These are phyloP conservation scores for Eucommia ulmoides DNA, from an alignment of 257 asterid species.

Conservation along the genomic window DNA sequence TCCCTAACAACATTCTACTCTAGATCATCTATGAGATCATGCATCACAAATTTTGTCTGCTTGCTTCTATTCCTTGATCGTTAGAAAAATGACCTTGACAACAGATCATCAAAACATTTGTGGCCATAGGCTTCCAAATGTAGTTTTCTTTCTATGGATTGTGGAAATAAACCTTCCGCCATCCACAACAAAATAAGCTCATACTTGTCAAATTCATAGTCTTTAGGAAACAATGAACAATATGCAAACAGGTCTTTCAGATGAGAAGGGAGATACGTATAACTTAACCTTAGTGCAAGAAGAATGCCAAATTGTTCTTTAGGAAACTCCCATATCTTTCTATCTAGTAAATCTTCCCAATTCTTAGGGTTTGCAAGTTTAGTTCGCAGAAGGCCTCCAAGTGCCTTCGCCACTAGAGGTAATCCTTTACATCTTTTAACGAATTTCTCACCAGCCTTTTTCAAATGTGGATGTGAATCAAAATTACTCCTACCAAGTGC, in stretches of 20 bases:
- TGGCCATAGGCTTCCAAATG: slow-evolving; percentile 31
- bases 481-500: slow-evolving; percentile 19
- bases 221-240: slow-evolving; percentile 59
- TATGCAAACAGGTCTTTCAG: slow-evolving; percentile 53
- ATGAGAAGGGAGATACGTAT: slow-evolving; percentile 45
- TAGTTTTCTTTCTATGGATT: slow-evolving; percentile 13
- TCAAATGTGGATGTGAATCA: slow-evolving; percentile 14
- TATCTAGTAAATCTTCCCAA: slow-evolving; percentile 37
- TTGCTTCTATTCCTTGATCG: neutral
- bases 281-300: slow-evolving; percentile 46
- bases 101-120: slow-evolving; percentile 38
- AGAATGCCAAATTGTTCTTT: slow-evolving; percentile 24
- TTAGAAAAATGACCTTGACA: slow-evolving; percentile 45
- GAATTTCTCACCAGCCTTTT: slow-evolving; percentile 30
- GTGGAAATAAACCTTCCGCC: slow-evolving; percentile 48
- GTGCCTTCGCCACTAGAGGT: slow-evolving; percentile 62
- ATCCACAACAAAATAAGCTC: slow-evolving; percentile 75
- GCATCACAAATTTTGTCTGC: neutral
- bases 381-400: slow-evolving; percentile 43
- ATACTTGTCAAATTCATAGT: slow-evolving; percentile 44
- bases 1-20: neutral
- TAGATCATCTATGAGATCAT: neutral
- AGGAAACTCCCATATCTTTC: slow-evolving; percentile 48
- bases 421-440: slow-evolving; percentile 53
- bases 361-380: slow-evolving; percentile 30